Evolutionary conservation across 176 grass and related monocot genomes (phyloP).

Genomic region (Sorghum bicolor): Sorghum_bicolor_NCBIv3 NC_012876.2:3756001-3756500

Average conservation of each 20-base stretch:
- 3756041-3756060: background rate
- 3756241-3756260: slow-evolving; percentile 96
- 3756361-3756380: background rate
- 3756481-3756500: background rate
- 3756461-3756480: background rate
- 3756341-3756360: background rate
- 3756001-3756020: background rate
- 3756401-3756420: background rate
- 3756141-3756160: slow-evolving; percentile 35
- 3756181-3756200: background rate
- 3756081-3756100: background rate
- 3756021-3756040: background rate
- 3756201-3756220: background rate
- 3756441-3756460: no score
- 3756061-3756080: background rate
- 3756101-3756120: slow-evolving; percentile 72
- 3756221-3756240: slow-evolving; percentile 85
- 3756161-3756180: background rate
- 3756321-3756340: background rate
- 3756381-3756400: background rate
- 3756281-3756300: background rate
- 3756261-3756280: slow-evolving; percentile 94
- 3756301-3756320: background rate
- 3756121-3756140: slow-evolving; percentile 93
- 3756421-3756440: background rate